A percentile compares a stretch with the other conserved stretches of the same genome.
phyloP scores from a whole-genome alignment of 306 rosid species.

The Dryas alaskensis region DNA sequence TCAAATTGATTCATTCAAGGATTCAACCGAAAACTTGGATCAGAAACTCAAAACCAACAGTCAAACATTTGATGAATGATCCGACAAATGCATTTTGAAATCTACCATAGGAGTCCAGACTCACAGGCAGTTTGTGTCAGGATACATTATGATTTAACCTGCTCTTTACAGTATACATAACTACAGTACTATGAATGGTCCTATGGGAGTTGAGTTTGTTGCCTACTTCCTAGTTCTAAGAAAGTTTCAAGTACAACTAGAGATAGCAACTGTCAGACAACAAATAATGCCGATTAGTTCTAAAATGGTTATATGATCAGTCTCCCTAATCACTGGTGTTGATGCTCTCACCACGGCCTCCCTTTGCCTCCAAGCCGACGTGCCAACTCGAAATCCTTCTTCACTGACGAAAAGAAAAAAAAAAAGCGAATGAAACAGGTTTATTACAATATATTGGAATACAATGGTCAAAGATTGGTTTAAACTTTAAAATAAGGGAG shows the following conservation, averaged over 20 bases:
- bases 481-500: neutral
- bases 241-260: neutral
- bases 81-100: neutral
- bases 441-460: neutral
- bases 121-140: neutral
- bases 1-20: no score
- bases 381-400: slow-evolving; percentile 85
- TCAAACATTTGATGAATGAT: neutral
- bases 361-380: slow-evolving; percentile 71
- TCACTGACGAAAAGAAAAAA: slow-evolving; percentile 46
- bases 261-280: slow-evolving; percentile 12
- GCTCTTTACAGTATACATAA: no score
- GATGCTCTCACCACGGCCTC: slow-evolving; percentile 61
- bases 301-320: slow-evolving; percentile 20
- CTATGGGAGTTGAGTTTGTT: neutral
- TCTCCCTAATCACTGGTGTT: neutral
- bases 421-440: slow-evolving; percentile 22
- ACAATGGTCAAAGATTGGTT: neutral
- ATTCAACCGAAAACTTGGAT: no score
- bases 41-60: no score
- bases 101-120: neutral
- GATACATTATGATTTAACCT: neutral
- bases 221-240: neutral
- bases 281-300: slow-evolving; percentile 5
- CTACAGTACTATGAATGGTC: neutral